Evolutionary conservation across 805 yeast species (phyloP), one percentile per base, ranked within the genome.

Genomic region (Ogataea thermomethanolica): DNA sequence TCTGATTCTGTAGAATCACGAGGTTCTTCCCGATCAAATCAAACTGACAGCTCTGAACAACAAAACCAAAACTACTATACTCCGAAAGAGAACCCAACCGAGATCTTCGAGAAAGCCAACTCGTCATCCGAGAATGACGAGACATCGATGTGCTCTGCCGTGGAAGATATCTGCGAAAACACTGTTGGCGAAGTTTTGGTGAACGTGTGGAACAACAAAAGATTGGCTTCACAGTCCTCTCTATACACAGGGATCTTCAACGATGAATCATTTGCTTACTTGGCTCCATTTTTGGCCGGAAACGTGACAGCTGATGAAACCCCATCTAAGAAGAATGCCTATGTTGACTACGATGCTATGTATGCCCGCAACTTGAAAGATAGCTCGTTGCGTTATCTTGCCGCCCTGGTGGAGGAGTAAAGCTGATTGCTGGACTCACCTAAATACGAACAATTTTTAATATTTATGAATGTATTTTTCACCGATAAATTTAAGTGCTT

Each of bases 261-360:
- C 9, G 74, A 69, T 43, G 65, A 64, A 8, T 73, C 79, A 0
- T 74, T 64, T 49, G 64, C 65, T 0, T 74, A 74, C 43, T 54
- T 74, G 17, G 76, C 71, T 2, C 61, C 59, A 2, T 42, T 64
- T 5, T 39, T 67, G 4, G 53, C 57, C 8, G 62, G 59, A n/a
- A 54, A 57, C 39, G 28, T 39, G 12, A 35, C 29, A 6, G 12
- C 10, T n/a, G 37, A 39, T n/a, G 28, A 23, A 13, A 25, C 10
- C 12, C 14, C 26, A 10, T 23, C 27, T 5, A 23, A 42, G 20
- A 35, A 27, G 22, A 23, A 12, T n/a, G 45, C 31, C 22, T 51
- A 51, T 10, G 33, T 45, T 3, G 61, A 58, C 26, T 51, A 48
- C 30, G 63, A 60, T 37, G 41, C 42, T 1, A 11, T 46, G 7